Base-by-base conservation (phyloP, 192 early-diverging fungal genomes). In the Rhizophagus prolifer region DNA sequence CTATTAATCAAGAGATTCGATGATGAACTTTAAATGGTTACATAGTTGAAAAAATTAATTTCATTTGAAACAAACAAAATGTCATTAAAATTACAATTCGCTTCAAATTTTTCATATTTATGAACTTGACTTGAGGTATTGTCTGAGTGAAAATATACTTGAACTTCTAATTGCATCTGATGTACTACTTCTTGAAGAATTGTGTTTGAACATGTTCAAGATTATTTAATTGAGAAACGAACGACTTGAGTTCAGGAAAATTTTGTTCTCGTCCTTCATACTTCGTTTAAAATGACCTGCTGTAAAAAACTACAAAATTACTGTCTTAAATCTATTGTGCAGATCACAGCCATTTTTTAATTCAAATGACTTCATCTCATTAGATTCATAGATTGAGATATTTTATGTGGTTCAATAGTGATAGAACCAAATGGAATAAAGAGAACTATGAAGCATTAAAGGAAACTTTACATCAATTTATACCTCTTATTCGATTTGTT, bases 251-350 rank as follows among this genome's bases (percentile, higher is more conserved):
- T 62, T 2, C 12, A 21, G 6, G 5, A 30, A 41, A 62, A 74
- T 62, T 12, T 74, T 34, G 36, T 44, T 14, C 54, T 30, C 23
- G 72, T 74, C 4, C 38, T 61, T 19, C 34, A 74, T 23, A 62
- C 72, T 8, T 58, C 36, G 2, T 36, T 41, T 58, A 36, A 41
- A 38, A 34, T 36, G 30, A 58, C n/a, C n/a, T n/a, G 25, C 7
- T 74, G 54, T 23, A 74, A 41, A 13, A 61, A 38, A 62, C 21
- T 74, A 23, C 54, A 62, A 62, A 31, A 34, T 12, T 25, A 26
- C 25, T 72, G 70, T 54, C 34, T 74, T 61, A 28, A 74, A n/a
- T 61, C 9, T 19, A 59, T 74, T 23, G 72, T 34, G 9, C 23
- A 44, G 59, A 74, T 61, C 58, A 21, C 30, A 41, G 16, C 46